phyloP scores from a whole-genome alignment of 1,139 yeast genomes.

The Geotrichum carabidarum region DNA sequence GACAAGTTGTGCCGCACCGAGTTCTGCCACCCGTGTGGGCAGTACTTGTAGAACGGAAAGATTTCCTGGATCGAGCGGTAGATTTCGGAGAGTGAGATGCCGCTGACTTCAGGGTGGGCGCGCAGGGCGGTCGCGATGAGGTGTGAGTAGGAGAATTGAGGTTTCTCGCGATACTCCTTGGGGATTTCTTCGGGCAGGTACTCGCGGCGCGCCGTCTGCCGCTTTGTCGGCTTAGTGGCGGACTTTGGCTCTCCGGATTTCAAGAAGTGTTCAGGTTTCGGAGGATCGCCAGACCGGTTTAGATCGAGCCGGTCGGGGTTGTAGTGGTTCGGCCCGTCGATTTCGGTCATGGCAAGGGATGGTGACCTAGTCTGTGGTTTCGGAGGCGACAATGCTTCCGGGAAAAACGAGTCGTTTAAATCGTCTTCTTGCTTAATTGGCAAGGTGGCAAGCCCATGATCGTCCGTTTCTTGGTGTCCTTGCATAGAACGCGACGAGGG shows the following conservation, averaged over 20 bases:
- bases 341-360: slow-evolving; percentile 8
- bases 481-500: slow-evolving; percentile 44
- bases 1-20: slow-evolving; percentile 85
- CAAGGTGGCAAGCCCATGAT: slow-evolving; percentile 9
- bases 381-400: background rate
- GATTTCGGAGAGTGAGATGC: slow-evolving; percentile 79
- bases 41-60: slow-evolving; percentile 86
- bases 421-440: slow-evolving; percentile 10
- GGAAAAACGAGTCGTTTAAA: background rate
- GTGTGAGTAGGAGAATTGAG: slow-evolving; percentile 71
- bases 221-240: slow-evolving; percentile 4
- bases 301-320: background rate
- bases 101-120: slow-evolving; percentile 57
- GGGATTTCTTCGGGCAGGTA: slow-evolving; percentile 63
- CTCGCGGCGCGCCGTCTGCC: slow-evolving; percentile 28
- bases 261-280: background rate
- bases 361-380: slow-evolving; percentile 6
- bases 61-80: slow-evolving; percentile 79
- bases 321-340: background rate
- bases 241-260: background rate
- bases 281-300: too few species aligned
- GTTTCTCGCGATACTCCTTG: slow-evolving; percentile 75
- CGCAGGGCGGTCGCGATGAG: slow-evolving; percentile 75
- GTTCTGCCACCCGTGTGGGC: slow-evolving; percentile 97
- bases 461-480: slow-evolving; percentile 17